Evolutionary conservation across 2,329 filamentous ascomycete genomes (phyloP).

Genomic region (Myriangium duriaei): DNA sequence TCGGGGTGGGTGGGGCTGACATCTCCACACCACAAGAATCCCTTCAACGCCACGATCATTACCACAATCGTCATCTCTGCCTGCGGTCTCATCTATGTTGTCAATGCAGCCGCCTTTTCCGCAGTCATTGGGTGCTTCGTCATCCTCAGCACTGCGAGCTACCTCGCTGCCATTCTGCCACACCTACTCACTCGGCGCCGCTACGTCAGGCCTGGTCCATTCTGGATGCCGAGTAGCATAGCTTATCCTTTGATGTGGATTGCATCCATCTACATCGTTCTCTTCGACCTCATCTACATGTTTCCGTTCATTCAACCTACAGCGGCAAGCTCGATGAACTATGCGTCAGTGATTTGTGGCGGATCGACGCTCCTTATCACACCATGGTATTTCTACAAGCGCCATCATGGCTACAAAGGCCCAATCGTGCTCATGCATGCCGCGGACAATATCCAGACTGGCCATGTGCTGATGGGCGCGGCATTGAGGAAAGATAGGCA

Average conservation of each 20-base stretch:
- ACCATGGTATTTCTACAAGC: conserved; percentile 32
- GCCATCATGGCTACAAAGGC: conserved; percentile 27
- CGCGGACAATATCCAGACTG: conserved; percentile 17
- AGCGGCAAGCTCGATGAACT: conserved; percentile 40
- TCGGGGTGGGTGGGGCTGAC: conserved; percentile 34
- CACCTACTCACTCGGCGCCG: conserved; percentile 22
- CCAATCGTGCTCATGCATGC: conserved; percentile 20
- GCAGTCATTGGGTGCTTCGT: conserved; percentile 16
- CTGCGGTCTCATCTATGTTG: conserved; percentile 50
- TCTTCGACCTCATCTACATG: conserved; percentile 48
- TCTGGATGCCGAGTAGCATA: conserved; percentile 35
- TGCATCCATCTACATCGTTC: conserved; percentile 42
- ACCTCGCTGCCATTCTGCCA: conserved; percentile 15
- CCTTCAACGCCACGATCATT: conserved; percentile 40
- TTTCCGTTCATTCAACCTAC: conserved; percentile 39
- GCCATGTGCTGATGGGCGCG: conserved; percentile 11
- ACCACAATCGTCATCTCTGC: conserved; percentile 38
- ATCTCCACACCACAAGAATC: conserved; percentile 31
- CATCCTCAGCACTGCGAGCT: conserved; percentile 13
- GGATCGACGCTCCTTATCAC: conserved; percentile 39
- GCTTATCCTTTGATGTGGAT: conserved; percentile 40
- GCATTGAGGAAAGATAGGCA: conserved; percentile 7
- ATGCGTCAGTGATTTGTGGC: conserved; percentile 39
- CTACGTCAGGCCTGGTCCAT: conserved; percentile 40
- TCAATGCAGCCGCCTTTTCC: conserved; percentile 34